Conservation (phyloP, 371 early-diverging fungal species). For the Entomophthora muscae region DNA sequence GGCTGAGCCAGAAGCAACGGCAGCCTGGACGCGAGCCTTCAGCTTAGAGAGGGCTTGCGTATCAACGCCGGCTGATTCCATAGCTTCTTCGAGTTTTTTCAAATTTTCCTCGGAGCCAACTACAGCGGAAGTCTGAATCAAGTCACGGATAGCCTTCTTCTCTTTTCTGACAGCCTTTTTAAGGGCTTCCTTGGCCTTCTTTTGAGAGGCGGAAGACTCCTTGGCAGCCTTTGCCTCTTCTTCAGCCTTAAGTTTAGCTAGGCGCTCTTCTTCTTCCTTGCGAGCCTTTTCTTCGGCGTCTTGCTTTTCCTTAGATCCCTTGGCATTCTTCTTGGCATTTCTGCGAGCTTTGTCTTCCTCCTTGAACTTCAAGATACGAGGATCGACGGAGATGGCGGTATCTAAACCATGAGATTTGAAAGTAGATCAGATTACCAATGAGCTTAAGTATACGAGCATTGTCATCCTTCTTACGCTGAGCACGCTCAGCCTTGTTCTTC, state of each 20-base stretch:
- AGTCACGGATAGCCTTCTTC: slow-evolving; percentile 71
- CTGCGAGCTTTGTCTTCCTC: slow-evolving; percentile 76
- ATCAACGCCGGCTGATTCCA: slow-evolving; percentile 21
- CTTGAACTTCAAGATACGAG: slow-evolving; percentile 77
- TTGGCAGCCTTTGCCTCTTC: slow-evolving; percentile 34
- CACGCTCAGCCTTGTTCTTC: slow-evolving; percentile 88
- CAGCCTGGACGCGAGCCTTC: slow-evolving; percentile 10
- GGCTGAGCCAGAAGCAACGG: slow-evolving; percentile 11
- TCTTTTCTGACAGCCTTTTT: slow-evolving; percentile 80
- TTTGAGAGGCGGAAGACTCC: slow-evolving; percentile 16
- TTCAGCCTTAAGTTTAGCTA: slow-evolving; percentile 27
- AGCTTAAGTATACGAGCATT: slow-evolving; percentile 71
- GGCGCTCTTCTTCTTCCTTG: slow-evolving; percentile 17
- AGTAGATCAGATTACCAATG: slow-evolving; percentile 21
- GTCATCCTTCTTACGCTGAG: slow-evolving; percentile 91
- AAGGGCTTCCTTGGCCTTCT: slow-evolving; percentile 46
- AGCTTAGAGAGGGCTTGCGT: slow-evolving; percentile 17
- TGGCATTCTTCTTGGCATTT: slow-evolving; percentile 76
- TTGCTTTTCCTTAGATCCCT: slow-evolving; percentile 46
- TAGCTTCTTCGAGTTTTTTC: slow-evolving; percentile 43
- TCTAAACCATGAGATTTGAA: background rate
- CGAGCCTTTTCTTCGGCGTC: slow-evolving; percentile 34
- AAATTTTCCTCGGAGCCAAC: slow-evolving; percentile 39
- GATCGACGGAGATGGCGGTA: slow-evolving; percentile 30
- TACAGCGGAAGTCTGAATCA: slow-evolving; percentile 28